Base-by-base conservation (phyloP, 108 stramenopile species). In the Mediolabrus comicus region DNA sequence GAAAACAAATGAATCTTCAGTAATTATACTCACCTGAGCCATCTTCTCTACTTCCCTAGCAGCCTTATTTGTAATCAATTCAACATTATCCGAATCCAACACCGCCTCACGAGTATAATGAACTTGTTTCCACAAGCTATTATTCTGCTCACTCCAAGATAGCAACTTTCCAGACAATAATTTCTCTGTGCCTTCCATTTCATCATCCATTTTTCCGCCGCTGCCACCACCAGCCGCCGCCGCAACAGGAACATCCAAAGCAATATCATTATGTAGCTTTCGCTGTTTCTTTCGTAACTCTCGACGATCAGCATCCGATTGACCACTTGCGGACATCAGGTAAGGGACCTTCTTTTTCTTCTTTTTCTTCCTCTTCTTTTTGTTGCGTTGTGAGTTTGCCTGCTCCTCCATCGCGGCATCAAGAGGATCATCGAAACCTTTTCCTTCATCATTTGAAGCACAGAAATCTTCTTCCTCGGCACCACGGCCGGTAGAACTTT, bases 91-190 rank as follows among this genome's bases (percentile, higher is more conserved):
- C 8, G 84, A 87, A 69, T 96, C 95, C 73, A 96, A 53, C 30
- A 92, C 95, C 17, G 90, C 88, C 79, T 96, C 95, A 8, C 91
- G 83, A n/a, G 92, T 83, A 77, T 83, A 91, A 13, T 63, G 53
- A 16, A 96, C 95, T n/a, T 85, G 32, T 6, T 83, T 33, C 72
- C 78, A 94, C 25, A 96, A 62, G 43, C 76, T 57, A 65, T 96
- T 96, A 80, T 96, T 96, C 58, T 74, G 28, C 10, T 67, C 51
- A 28, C 92, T 78, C 9, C 41, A 31, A 11, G 55, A 72, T 49
- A 67, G 56, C 49, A 49, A 49, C n/a, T n/a, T n/a, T 49, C 46
- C 46, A 49, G 46, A 24, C 6, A 7, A 19, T 0, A 2, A 0
- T 8, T 49, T 75, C n/a, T n/a, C n/a, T n/a, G n/a, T 53, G 3